Conservation (phyloP, 192 early-diverging fungal genomes). For the Allomyces javanicus region DNA sequence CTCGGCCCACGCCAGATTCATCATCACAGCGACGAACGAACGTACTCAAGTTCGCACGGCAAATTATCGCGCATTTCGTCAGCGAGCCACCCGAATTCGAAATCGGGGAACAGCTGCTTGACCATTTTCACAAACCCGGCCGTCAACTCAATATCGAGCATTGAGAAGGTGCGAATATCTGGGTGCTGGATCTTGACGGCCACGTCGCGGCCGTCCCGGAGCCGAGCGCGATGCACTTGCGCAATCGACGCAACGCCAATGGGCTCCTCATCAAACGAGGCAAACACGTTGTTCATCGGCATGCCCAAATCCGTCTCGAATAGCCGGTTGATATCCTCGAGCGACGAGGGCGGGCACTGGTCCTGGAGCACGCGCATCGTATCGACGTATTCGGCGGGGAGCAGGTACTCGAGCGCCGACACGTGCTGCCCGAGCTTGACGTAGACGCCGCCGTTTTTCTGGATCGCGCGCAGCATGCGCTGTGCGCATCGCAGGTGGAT, state of each 20-base stretch:
- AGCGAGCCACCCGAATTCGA: slow-evolving; percentile 75
- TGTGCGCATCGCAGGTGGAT: slow-evolving; percentile 53
- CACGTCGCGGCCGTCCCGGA: slow-evolving; percentile 49
- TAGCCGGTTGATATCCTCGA: slow-evolving; percentile 46
- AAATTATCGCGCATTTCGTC: slow-evolving; percentile 67
- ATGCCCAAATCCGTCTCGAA: slow-evolving; percentile 47
- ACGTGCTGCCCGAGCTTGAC: slow-evolving; percentile 82
- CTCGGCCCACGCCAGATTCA: too few species aligned
- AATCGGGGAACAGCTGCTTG: slow-evolving; percentile 65
- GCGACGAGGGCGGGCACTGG: slow-evolving; percentile 50
- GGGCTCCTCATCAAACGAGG: slow-evolving; percentile 56
- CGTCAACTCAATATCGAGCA: slow-evolving; percentile 60
- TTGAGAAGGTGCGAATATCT: slow-evolving; percentile 48
- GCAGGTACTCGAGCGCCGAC: slow-evolving; percentile 57
- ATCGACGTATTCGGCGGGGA: slow-evolving; percentile 76
- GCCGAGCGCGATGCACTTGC: slow-evolving; percentile 68
- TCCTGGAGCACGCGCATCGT: slow-evolving; percentile 71
- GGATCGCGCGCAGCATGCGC: slow-evolving; percentile 33
- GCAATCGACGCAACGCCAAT: slow-evolving; percentile 88
- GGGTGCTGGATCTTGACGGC: slow-evolving; percentile 92
- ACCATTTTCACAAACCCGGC: slow-evolving; percentile 37
- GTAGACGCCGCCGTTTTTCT: slow-evolving; percentile 59
- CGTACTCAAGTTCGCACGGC: slow-evolving; percentile 76
- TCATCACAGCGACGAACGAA: not conserved
- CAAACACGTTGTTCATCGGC: slow-evolving; percentile 45